Evolutionary conservation across 1,284 basidiomycete genomes (phyloP), one percentile per base, ranked within the genome.

Genomic region (Trichosporon asahii): DNA sequence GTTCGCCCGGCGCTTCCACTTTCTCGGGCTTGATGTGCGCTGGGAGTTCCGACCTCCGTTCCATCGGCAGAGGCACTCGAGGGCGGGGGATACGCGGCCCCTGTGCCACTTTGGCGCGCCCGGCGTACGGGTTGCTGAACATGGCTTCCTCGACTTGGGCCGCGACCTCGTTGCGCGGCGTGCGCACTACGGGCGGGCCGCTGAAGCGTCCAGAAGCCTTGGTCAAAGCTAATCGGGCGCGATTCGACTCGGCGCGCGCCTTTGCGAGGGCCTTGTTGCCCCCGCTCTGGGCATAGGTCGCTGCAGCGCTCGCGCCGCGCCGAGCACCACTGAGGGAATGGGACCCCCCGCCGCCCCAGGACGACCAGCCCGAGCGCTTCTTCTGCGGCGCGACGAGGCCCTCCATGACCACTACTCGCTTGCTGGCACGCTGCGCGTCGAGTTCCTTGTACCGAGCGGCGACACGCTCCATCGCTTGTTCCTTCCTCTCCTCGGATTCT

Each of bases 351-450:
- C 33, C 40, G 63, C n/a, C 66, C 68, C 40, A 53, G 3, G 49
- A 53, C 2, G 27, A 15, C 57, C 63, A 66, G 21, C 61, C 57
- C 4, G 12, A 63, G 35, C 64, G 66, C 60, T 40, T 57, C 27
- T 68, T 65, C 53, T 69, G 46, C 1, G 70, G 70, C 11, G 69
- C 71, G 11, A 72, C 46, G 44, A 74, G 35, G 23, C 73, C 68
- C 63, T 82, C 77, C 55, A 82, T 69, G 6, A 78, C 68, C 31
- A 79, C 78, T 23, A 82, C 78, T 46, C 73, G 66, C 70, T 79
- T 80, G 7, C 75, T 66, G 2, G 72, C 73, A 25, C 77, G 77
- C 14, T 78, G 74, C 53, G 76, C 71, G 61, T 81, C 81, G 23
- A 80, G 66, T 68, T 80, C 73, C 23, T 72, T 72, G 69, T 82